Percentiles rank a stretch among this genome's conserved stretches.
These are phyloP conservation scores for Vanrija sp. DNA, from an alignment of 1,284 basidiomycete species.

Conservation along the genomic window DNA sequence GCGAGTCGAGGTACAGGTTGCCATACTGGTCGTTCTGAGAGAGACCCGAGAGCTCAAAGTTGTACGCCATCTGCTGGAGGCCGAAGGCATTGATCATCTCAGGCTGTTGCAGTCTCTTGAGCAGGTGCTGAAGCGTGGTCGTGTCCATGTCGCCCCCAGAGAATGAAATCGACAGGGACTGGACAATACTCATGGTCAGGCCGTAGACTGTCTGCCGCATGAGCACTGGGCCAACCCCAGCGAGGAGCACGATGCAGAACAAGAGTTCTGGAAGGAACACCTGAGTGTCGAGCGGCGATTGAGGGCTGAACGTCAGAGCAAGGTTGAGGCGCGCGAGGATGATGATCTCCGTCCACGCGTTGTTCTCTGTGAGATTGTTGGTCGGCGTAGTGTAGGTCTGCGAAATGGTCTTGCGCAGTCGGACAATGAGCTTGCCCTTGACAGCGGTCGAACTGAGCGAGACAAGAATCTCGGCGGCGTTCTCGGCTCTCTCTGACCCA, in stretches of 20 bases:
- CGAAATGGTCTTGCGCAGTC: slow-evolving; percentile 73
- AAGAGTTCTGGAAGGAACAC: slow-evolving; percentile 76
- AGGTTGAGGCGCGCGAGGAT: slow-evolving; percentile 69
- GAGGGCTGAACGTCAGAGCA: slow-evolving; percentile 65
- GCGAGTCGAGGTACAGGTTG: slow-evolving; percentile 60
- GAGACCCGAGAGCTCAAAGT: slow-evolving; percentile 17
- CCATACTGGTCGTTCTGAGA: slow-evolving; percentile 54
- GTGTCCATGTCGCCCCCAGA: slow-evolving; percentile 37
- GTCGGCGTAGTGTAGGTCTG: slow-evolving; percentile 65
- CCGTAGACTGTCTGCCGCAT: slow-evolving; percentile 78
- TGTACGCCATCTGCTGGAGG: slow-evolving; percentile 47
- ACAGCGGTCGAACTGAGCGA: slow-evolving; percentile 71
- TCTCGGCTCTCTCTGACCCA: slow-evolving; percentile 69
- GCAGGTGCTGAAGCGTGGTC: slow-evolving; percentile 50
- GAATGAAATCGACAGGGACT: slow-evolving; percentile 55
- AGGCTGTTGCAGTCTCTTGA: slow-evolving; percentile 59
- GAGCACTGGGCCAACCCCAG: slow-evolving; percentile 66
- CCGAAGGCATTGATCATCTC: slow-evolving; percentile 71
- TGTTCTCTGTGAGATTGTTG: slow-evolving; percentile 62
- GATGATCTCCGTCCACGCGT: slow-evolving; percentile 78
- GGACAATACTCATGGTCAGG: slow-evolving; percentile 72
- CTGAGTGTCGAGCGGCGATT: slow-evolving; percentile 62
- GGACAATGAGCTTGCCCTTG: slow-evolving; percentile 69
- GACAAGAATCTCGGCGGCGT: slow-evolving; percentile 67
- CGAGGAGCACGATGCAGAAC: slow-evolving; percentile 70